Conservation (phyloP, 257 asterid genomes). For the Solanum okadae region DNA sequence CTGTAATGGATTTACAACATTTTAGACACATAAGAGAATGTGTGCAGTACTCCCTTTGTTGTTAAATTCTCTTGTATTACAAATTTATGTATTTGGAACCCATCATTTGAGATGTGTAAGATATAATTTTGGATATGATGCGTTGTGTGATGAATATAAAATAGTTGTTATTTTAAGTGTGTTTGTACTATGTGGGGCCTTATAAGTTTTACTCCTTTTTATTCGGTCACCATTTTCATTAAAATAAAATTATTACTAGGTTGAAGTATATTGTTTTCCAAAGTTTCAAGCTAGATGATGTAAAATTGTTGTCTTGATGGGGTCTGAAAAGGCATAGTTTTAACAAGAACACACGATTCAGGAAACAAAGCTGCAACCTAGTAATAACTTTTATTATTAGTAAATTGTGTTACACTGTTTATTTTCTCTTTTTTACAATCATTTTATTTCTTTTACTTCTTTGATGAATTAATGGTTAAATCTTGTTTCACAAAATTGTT, state of each 20-base stretch:
- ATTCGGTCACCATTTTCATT: neutral
- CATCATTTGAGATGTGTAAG: neutral
- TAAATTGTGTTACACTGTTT: neutral
- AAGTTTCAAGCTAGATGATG: neutral
- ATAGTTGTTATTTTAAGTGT: no score
- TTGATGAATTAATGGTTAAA: no score
- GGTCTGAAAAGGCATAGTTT: neutral
- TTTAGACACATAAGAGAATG: no score
- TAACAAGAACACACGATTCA: no score
- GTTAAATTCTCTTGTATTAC: no score
- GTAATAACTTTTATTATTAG: no score
- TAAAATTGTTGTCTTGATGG: neutral
- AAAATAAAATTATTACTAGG: neutral
- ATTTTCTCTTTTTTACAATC: neutral
- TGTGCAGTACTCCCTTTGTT: no score
- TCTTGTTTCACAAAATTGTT: neutral
- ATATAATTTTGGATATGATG: neutral
- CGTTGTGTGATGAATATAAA: neutral
- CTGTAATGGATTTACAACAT: no score
- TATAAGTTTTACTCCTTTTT: neutral
- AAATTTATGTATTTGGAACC: neutral
- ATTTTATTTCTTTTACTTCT: neutral
- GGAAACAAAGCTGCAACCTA: no score
- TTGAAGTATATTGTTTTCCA: neutral
- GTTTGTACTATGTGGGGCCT: neutral